A percentile compares a stretch with the other conserved stretches of the same genome.
These are phyloP conservation scores for Penicillium pancosmium DNA, from an alignment of 495 filamentous ascomycete species.

Conservation along the genomic window DNA sequence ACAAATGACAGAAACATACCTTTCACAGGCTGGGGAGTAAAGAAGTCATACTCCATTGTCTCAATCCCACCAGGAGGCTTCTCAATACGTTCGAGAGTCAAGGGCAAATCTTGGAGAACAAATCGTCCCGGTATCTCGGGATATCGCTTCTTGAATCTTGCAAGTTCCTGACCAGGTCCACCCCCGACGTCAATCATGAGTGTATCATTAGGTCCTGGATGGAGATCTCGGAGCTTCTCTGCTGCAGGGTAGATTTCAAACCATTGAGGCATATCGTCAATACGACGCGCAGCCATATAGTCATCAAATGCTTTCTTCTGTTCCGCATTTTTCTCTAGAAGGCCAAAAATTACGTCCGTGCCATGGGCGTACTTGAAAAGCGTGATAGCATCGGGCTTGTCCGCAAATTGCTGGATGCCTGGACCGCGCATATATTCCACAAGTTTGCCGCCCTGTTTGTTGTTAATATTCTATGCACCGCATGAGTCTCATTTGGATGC, in stretches of 20 bases:
- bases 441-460: constrained; percentile 20
- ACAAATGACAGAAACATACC: constrained; percentile 25
- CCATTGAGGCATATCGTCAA: constrained; percentile 28
- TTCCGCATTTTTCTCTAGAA: constrained; percentile 25
- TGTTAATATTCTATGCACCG: neutral
- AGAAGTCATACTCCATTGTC: constrained; percentile 44
- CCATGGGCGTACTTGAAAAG: constrained; percentile 28
- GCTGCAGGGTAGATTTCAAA: constrained; percentile 24
- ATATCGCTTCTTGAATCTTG: constrained; percentile 30
- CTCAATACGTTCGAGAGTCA: constrained; percentile 36
- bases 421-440: constrained; percentile 31
- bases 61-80: constrained; percentile 34
- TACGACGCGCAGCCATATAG: constrained; percentile 30
- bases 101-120: constrained; percentile 54
- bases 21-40: constrained; percentile 44
- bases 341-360: constrained; percentile 23
- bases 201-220: neutral
- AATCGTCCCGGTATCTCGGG: constrained; percentile 42
- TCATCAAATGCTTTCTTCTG: constrained; percentile 30
- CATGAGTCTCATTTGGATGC: too few relatives aligned
- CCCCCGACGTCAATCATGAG: constrained; percentile 58
- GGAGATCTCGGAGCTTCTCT: constrained; percentile 20
- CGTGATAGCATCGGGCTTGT: constrained; percentile 18
- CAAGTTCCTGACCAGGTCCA: constrained; percentile 49
- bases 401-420: constrained; percentile 30